phyloP scores from a whole-genome alignment of 805 yeast species.

The Vanderwaltozyma verrucispora region DNA sequence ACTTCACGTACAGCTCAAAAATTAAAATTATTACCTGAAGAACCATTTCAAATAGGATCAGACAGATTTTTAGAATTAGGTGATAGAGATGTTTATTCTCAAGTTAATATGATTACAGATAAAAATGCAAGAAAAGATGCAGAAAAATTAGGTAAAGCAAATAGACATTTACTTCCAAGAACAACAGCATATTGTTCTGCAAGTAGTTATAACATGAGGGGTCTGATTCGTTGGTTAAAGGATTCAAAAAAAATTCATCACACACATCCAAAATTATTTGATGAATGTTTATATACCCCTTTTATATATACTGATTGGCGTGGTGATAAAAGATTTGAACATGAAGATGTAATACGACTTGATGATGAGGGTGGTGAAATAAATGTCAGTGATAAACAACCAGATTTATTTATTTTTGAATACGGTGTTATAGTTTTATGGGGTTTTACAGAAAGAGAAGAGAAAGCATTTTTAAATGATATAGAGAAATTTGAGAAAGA shows the following conservation, averaged over 20 bases:
- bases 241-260: slow-evolving; percentile 65
- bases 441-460: slow-evolving; percentile 88
- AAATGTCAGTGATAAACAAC: slow-evolving; percentile 65
- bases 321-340: slow-evolving; percentile 35
- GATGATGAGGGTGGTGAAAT: slow-evolving; percentile 96
- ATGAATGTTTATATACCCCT: slow-evolving; percentile 91
- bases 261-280: slow-evolving; percentile 78
- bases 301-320: slow-evolving; percentile 76
- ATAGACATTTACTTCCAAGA: slow-evolving; percentile 73
- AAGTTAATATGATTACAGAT: slow-evolving; percentile 74
- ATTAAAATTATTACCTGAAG: slow-evolving; percentile 60
- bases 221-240: slow-evolving; percentile 72
- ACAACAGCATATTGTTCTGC: slow-evolving; percentile 97
- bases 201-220: slow-evolving; percentile 84
- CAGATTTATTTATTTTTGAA: slow-evolving; percentile 82
- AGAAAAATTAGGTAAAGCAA: slow-evolving; percentile 72
- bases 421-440: slow-evolving; percentile 96
- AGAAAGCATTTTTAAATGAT: slow-evolving; percentile 67
- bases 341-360: slow-evolving; percentile 47
- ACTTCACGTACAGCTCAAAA: slow-evolving; percentile 67
- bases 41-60: slow-evolving; percentile 27
- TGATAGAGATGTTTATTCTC: slow-evolving; percentile 61
- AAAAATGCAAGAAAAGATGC: slow-evolving; percentile 89
- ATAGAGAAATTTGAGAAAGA: slow-evolving; percentile 87
- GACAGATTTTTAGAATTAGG: slow-evolving; percentile 7